Evolutionary conservation across 176 grass and related monocot species (phyloP), one percentile per base, ranked within the genome.

Genomic region (Saccharum officinarum): DNA sequence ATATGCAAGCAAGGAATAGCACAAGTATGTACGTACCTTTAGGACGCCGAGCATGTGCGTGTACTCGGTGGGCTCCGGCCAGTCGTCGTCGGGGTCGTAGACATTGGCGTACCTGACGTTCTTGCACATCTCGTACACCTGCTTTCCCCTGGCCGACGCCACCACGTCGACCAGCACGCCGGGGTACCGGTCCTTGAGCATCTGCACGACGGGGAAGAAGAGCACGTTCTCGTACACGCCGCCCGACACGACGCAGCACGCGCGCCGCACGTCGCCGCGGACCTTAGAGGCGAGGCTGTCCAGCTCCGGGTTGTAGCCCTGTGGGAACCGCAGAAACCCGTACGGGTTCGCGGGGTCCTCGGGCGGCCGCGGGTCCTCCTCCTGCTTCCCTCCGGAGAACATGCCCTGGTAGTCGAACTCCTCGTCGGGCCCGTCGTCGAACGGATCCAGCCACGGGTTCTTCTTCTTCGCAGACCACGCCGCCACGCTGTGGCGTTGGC

Each of bases 191-290:
- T 98, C 91, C 87, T 78, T 86, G 82, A 98, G 87, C 80, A 95
- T 65, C 87, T 98, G 95, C 80, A 98, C 87, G 22, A 89, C 89
- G 18, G 95, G 95, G 82, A 98, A 92, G 90, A 93, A 98, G 77
- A 98, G 87, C 72, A 98, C 83, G 93, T 98, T 98, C 89, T 98
- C 95, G 70, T 98, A 98, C 4, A 95, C 95, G 8, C 95, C 95
- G 5, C 95, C 93, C 0, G 92, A 92, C 3, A 98, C 83, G 39
- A 98, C 73, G 85, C 95, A 98, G 90, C 95, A 98, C 18, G 91
- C 94, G n/a, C 92, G 84, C 8, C 95, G 87, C 52, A 98, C 95
- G 84, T 98, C 93, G 75, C 95, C 93, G 16, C 93, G 89, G 71
- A 92, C 77, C 88, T 98, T 95, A n/a, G 89, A 86, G 2, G 95